phyloP scores from a whole-genome alignment of 2,329 filamentous ascomycete species.

The Colletotrichum sp. region DNA sequence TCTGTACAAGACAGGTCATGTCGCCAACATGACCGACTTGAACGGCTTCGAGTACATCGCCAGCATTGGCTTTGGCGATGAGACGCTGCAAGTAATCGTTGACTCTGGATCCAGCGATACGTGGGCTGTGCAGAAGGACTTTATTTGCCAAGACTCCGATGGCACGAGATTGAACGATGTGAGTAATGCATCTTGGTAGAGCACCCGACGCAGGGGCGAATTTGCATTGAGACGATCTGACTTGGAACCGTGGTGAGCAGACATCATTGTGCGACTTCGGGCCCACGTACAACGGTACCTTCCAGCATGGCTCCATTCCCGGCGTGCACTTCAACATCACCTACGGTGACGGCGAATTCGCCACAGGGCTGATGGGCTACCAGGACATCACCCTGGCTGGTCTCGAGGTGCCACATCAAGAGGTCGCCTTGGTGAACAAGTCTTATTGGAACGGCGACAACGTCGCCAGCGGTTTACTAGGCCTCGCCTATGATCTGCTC shows the following conservation, averaged over 20 bases:
- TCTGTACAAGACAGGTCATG: neutral
- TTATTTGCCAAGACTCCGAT: constrained; percentile 34
- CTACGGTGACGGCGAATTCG: constrained; percentile 47
- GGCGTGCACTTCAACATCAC: constrained; percentile 45
- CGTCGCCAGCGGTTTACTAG: constrained; percentile 52
- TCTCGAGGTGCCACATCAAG: constrained; percentile 47
- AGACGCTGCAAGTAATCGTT: constrained; percentile 41
- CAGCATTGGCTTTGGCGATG: constrained; percentile 31
- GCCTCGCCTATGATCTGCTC: constrained; percentile 53
- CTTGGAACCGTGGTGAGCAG: neutral
- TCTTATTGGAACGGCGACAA: constrained; percentile 49
- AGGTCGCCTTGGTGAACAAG: constrained; percentile 49
- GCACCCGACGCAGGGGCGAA: neutral
- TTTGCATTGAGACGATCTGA: neutral
- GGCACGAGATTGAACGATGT: neutral
- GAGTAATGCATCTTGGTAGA: neutral
- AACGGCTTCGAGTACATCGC: neutral
- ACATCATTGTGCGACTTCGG: constrained; percentile 27
- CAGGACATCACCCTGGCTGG: constrained; percentile 48
- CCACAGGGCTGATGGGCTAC: constrained; percentile 42
- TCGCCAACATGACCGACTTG: neutral
- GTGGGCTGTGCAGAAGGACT: constrained; percentile 42
- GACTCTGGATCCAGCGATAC: constrained; percentile 55
- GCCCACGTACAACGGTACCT: constrained; percentile 32
- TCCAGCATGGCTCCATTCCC: constrained; percentile 34